These are phyloP conservation scores for Clavariopsis aquatica DNA, from an alignment of 495 filamentous ascomycete genomes.

Conservation along the genomic window DNA sequence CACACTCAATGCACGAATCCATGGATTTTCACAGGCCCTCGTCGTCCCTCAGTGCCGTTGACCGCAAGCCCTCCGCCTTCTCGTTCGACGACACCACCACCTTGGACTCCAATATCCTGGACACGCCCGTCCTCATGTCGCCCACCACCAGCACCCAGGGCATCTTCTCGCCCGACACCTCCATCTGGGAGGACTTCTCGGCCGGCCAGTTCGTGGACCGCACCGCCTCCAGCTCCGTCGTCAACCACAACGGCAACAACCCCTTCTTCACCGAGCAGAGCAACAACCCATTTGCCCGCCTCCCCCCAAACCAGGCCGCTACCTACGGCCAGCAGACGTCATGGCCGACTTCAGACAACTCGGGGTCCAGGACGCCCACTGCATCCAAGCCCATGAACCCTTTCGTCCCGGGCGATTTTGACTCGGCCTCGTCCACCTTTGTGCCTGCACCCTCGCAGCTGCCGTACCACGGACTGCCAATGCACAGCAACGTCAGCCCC, in stretches of 20 bases:
- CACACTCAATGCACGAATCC: slow-evolving; percentile 3
- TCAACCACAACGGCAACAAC: slow-evolving; percentile 36
- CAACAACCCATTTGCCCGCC: slow-evolving; percentile 53
- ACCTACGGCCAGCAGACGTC: slow-evolving; percentile 49
- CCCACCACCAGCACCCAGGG: slow-evolving; percentile 39
- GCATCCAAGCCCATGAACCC: slow-evolving; percentile 40
- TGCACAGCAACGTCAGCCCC: slow-evolving; percentile 38
- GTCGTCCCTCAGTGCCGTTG: slow-evolving; percentile 35
- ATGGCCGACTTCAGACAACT: slow-evolving; percentile 43
- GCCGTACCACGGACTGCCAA: slow-evolving; percentile 44
- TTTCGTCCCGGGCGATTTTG: slow-evolving; percentile 44
- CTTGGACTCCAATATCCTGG: slow-evolving; percentile 42
- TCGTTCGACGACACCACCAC: slow-evolving; percentile 43
- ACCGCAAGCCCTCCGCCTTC: slow-evolving; percentile 38
- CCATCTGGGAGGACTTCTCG: slow-evolving; percentile 43
- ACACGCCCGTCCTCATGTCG: slow-evolving; percentile 44
- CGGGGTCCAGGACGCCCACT: slow-evolving; percentile 48
- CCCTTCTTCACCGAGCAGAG: slow-evolving; percentile 46
- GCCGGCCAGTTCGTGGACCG: slow-evolving; percentile 39
- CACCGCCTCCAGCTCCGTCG: slow-evolving; percentile 29
- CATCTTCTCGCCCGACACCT: slow-evolving; percentile 39
- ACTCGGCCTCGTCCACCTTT: slow-evolving; percentile 49
- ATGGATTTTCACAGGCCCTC: slow-evolving; percentile 42
- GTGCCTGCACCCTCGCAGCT: slow-evolving; percentile 42
- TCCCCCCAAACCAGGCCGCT: slow-evolving; percentile 47